Conservation (phyloP, 345 rosid species). For the Hibiscus trionum region DNA sequence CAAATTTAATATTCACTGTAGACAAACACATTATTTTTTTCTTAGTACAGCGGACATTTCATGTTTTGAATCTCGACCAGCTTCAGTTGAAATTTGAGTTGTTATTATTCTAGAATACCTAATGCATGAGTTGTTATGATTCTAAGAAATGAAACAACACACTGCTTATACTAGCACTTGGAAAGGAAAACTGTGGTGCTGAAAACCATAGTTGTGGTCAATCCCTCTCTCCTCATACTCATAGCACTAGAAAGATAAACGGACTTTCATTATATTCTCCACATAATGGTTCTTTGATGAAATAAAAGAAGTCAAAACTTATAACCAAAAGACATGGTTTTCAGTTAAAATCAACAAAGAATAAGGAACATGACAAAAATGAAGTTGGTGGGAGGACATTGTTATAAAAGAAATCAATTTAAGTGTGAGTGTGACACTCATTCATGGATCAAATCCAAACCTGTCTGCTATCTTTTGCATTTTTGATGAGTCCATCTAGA, state of each 20-base stretch:
- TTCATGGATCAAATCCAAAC: slow-evolving; percentile 26
- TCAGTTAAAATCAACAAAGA: neutral
- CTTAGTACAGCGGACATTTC: too few species aligned
- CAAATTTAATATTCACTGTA: neutral
- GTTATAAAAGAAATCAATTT: neutral
- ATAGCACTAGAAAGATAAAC: neutral
- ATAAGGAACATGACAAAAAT: neutral
- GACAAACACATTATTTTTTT: neutral
- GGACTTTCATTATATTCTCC: neutral
- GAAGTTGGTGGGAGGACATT: neutral
- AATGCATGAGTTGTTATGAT: too few species aligned
- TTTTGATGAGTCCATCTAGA: slow-evolving; percentile 81
- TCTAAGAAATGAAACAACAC: too few species aligned
- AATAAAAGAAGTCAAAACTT: neutral
- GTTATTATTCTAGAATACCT: too few species aligned
- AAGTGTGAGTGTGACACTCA: too few species aligned
- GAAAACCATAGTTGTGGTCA: too few species aligned
- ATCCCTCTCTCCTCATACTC: too few species aligned
- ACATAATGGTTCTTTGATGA: neutral
- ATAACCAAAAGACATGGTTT: neutral
- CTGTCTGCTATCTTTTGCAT: slow-evolving; percentile 92
- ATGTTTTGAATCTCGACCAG: too few species aligned
- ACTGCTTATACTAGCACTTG: too few species aligned
- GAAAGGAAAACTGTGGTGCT: too few species aligned
- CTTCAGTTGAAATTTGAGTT: too few species aligned